Conservation (phyloP, 495 filamentous ascomycete species). For the Hyaloscypha hepaticicola region DNA sequence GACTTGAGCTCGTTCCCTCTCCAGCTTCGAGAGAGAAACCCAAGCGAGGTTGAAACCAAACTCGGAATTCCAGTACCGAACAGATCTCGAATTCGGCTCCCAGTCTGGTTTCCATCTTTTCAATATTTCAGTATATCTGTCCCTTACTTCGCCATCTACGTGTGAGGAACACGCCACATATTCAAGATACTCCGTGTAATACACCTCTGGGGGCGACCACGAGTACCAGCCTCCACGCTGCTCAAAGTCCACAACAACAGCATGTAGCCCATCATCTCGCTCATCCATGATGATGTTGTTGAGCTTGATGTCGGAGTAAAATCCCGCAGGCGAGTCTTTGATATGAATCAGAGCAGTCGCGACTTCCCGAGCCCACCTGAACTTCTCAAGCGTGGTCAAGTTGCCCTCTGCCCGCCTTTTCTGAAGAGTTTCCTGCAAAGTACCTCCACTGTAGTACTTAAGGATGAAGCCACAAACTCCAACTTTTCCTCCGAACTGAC, state of each 20-base stretch:
- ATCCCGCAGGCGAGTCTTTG: slow-evolving; percentile 26
- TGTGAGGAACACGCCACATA: slow-evolving; percentile 26
- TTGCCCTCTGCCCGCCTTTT: not conserved
- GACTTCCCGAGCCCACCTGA: slow-evolving; percentile 36
- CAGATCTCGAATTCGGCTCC: not conserved
- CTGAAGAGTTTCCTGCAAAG: not conserved
- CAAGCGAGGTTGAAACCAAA: not conserved
- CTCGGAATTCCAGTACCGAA: slow-evolving; percentile 3
- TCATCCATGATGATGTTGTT: slow-evolving; percentile 33
- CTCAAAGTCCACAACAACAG: slow-evolving; percentile 52
- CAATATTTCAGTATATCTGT: not conserved
- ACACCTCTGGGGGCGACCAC: slow-evolving; percentile 50
- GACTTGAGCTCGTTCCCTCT: not conserved
- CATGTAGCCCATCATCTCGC: not conserved
- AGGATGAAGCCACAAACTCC: slow-evolving; percentile 40
- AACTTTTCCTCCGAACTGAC: slow-evolving; percentile 35
- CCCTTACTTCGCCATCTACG: not conserved
- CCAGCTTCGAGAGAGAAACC: not conserved
- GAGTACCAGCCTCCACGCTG: slow-evolving; percentile 52
- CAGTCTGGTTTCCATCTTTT: not conserved
- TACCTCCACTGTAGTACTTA: slow-evolving; percentile 8
- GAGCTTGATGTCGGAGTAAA: slow-evolving; percentile 41
- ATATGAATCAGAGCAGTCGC: slow-evolving; percentile 37
- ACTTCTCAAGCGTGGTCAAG: slow-evolving; percentile 2
- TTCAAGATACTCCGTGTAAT: slow-evolving; percentile 39